A percentile compares a stretch with the other conserved stretches of the same genome.
These are phyloP conservation scores for Schwanniomyces vanrijiae DNA, from an alignment of 805 yeast genomes.

Conservation along the genomic window DNA sequence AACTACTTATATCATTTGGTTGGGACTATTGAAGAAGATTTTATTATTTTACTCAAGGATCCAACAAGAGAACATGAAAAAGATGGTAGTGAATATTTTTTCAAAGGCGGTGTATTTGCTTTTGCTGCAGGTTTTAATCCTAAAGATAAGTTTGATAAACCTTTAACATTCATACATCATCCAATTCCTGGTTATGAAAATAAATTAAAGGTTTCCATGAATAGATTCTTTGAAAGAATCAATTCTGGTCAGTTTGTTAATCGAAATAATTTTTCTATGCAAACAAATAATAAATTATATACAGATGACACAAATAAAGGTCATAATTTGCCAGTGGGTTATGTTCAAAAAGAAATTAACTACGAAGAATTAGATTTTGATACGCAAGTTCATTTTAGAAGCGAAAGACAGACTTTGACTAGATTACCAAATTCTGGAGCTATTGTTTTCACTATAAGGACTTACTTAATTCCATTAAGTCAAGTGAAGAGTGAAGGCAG, in stretches of 20 bases:
- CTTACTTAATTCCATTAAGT: constrained; percentile 38
- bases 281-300: constrained; percentile 33
- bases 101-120: constrained; percentile 45
- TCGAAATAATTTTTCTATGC: constrained; percentile 42
- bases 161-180: constrained; percentile 37
- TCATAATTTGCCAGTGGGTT: constrained; percentile 29
- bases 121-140: constrained; percentile 49
- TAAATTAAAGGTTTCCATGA: constrained; percentile 41
- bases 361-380: constrained; percentile 36
- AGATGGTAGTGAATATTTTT: constrained; percentile 37
- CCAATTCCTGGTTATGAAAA: constrained; percentile 44
- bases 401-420: constrained; percentile 42
- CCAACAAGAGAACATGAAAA: constrained; percentile 23
- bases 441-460: constrained; percentile 40
- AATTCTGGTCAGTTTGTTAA: constrained; percentile 38
- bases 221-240: constrained; percentile 37
- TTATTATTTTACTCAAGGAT: constrained; percentile 38
- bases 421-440: constrained; percentile 40
- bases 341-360: constrained; percentile 22
- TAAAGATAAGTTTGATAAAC: constrained; percentile 33
- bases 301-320: constrained; percentile 43
- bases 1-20: constrained; percentile 22
- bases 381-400: constrained; percentile 39
- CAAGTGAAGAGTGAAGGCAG: constrained; percentile 29
- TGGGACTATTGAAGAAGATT: constrained; percentile 40